phyloP scores from a whole-genome alignment of 2,329 filamentous ascomycete genomes.

The Epichloe sp. region DNA sequence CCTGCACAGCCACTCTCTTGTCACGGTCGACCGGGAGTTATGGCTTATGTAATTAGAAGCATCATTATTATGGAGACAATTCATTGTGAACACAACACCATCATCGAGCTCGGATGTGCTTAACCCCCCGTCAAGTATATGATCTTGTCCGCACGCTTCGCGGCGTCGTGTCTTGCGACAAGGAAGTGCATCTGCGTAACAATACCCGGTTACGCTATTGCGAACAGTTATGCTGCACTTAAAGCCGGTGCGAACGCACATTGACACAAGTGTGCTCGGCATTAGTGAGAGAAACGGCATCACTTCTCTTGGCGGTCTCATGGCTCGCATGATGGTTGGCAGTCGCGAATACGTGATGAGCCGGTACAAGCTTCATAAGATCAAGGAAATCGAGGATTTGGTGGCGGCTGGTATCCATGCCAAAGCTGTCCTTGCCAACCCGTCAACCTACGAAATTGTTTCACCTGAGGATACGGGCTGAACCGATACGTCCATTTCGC shows the following conservation, averaged over 20 bases:
- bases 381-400: too few relatives aligned
- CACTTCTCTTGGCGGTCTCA: too few relatives aligned
- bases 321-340: too few relatives aligned
- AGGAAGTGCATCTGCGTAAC: conserved; percentile 58
- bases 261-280: conserved; percentile 6
- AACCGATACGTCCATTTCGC: conserved; percentile 4
- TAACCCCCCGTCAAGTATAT: conserved; percentile 65
- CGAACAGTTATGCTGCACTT: conserved; percentile 74
- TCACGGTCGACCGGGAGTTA: too few relatives aligned
- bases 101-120: too few relatives aligned
- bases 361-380: too few relatives aligned
- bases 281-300: conserved; percentile 2
- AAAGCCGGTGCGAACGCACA: conserved; percentile 68
- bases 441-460: conserved; percentile 61
- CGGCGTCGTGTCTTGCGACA: conserved; percentile 45
- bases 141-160: conserved; percentile 74
- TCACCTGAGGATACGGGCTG: conserved; percentile 52
- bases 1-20: too few relatives aligned
- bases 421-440: conserved; percentile 1
- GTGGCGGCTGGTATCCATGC: too few relatives aligned
- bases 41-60: too few relatives aligned
- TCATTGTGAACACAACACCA: too few relatives aligned
- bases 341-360: too few relatives aligned
- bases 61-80: too few relatives aligned
- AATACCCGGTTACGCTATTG: conserved; percentile 41